Evolutionary conservation across 192 early-diverging fungal species (phyloP).

Genomic region (Spinellus fusiger): DNA sequence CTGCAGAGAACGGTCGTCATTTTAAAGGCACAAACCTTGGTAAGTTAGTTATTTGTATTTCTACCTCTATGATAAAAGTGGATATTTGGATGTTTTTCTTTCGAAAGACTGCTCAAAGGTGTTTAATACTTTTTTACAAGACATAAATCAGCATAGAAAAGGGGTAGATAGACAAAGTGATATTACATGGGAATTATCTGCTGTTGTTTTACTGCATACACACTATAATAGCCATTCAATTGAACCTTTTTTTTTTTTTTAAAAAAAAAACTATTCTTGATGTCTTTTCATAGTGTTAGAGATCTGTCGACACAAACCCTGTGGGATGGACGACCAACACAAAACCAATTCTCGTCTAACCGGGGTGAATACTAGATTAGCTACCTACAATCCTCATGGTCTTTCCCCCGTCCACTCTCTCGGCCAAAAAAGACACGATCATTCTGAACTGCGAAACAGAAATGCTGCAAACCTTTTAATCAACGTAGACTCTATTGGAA

Average conservation of each 20-base stretch:
- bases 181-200: no score
- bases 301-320: not conserved
- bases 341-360: not conserved
- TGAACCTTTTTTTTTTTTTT: no score
- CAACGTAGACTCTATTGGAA: not conserved
- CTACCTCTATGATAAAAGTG: not conserved
- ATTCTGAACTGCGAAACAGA: not conserved
- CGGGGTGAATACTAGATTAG: not conserved
- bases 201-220: no score
- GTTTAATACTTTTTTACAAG: no score
- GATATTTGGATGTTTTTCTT: not conserved
- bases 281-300: not conserved
- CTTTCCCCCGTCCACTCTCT: not conserved
- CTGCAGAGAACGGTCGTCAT: constrained; percentile 18
- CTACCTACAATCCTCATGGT: not conserved
- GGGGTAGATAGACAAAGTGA: no score
- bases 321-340: not conserved
- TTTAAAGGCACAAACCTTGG: constrained; percentile 18
- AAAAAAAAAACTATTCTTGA: no score
- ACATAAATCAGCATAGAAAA: no score
- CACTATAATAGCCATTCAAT: no score
- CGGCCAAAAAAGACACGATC: not conserved
- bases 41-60: constrained; percentile 6
- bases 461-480: not conserved
- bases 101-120: no score